These are phyloP conservation scores for Cystobasidiaceae sp. DNA, from an alignment of 1,284 basidiomycete genomes.

Conservation along the genomic window DNA sequence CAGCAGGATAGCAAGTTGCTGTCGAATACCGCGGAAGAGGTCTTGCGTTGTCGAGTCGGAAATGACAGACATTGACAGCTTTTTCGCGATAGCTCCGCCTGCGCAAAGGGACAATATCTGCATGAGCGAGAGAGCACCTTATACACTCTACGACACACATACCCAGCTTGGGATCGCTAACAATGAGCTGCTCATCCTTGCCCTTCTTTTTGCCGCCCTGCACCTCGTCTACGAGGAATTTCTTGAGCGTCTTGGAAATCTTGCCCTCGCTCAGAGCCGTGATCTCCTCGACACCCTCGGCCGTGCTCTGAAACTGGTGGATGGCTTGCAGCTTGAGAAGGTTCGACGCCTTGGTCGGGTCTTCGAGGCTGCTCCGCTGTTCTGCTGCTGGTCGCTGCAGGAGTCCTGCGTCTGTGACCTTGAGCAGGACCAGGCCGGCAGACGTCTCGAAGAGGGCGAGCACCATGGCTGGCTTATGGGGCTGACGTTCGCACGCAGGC, in stretches of 20 bases:
- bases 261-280: conserved; percentile 88
- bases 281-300: conserved; percentile 97
- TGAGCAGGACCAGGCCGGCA: conserved; percentile 96
- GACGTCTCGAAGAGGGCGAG: conserved; percentile 56
- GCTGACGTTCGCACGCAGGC: too few relatives aligned
- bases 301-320: conserved; percentile 94
- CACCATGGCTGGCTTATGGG: too few relatives aligned
- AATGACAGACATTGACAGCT: conserved; percentile 82
- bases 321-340: conserved; percentile 91
- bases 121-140: not conserved
- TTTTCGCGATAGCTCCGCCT: conserved; percentile 86
- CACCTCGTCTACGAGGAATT: conserved; percentile 85
- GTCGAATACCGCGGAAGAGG: conserved; percentile 91
- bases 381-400: conserved; percentile 79
- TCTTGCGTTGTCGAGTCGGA: conserved; percentile 65
- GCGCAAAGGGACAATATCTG: not conserved
- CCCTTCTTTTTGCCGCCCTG: conserved; percentile 69
- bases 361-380: conserved; percentile 86
- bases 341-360: conserved; percentile 71
- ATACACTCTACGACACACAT: conserved; percentile 44
- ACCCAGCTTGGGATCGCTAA: conserved; percentile 89
- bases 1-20: conserved; percentile 70
- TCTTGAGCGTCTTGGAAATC: conserved; percentile 84
- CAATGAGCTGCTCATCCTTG: conserved; percentile 78
- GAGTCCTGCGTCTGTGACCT: conserved; percentile 85